Evolutionary conservation across 225 moss, liverwort and hornwort species (phyloP).

Genomic region (Takakia lepidozioides): DNA sequence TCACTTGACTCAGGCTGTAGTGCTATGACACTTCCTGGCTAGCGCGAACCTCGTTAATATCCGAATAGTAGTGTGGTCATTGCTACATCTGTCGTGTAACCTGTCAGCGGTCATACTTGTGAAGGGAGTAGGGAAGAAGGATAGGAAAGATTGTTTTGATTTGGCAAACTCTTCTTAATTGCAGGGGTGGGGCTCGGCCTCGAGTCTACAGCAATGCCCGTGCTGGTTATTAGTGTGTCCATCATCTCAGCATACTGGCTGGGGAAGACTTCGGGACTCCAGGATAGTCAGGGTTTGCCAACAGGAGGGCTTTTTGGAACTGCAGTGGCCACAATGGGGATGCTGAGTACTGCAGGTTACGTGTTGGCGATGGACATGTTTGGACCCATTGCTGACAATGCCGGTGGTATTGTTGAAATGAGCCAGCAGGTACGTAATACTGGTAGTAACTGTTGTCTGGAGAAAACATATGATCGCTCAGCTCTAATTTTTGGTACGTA

Average conservation of each 20-base stretch:
- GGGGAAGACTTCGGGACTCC: conserved; percentile 90
- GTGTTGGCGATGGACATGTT: conserved; percentile 99
- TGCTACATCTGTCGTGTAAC: too few relatives aligned
- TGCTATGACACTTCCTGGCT: too few relatives aligned
- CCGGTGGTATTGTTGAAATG: conserved; percentile 98
- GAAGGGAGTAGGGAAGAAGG: too few relatives aligned
- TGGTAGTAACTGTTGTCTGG: too few relatives aligned
- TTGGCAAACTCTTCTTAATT: neutral
- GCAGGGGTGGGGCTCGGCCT: conserved; percentile 87
- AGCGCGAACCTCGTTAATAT: too few relatives aligned
- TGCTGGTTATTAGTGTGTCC: conserved; percentile 81
- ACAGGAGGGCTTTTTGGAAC: conserved; percentile 93
- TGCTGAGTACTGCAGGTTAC: conserved; percentile 96
- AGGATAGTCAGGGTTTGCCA: conserved; percentile 61
- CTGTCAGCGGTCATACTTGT: too few relatives aligned
- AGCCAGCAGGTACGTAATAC: conserved; percentile 75
- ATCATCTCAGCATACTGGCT: conserved; percentile 89
- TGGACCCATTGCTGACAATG: conserved; percentile 96
- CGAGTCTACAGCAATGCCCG: conserved; percentile 87
- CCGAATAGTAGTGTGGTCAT: too few relatives aligned
- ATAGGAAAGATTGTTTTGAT: too few relatives aligned
- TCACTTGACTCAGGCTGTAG: too few relatives aligned
- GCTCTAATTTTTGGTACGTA: too few relatives aligned
- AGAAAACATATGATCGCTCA: too few relatives aligned
- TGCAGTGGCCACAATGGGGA: conserved; percentile 98